Conservation (phyloP, 176 grass and related monocot species). For the Chloris gayana region DNA sequence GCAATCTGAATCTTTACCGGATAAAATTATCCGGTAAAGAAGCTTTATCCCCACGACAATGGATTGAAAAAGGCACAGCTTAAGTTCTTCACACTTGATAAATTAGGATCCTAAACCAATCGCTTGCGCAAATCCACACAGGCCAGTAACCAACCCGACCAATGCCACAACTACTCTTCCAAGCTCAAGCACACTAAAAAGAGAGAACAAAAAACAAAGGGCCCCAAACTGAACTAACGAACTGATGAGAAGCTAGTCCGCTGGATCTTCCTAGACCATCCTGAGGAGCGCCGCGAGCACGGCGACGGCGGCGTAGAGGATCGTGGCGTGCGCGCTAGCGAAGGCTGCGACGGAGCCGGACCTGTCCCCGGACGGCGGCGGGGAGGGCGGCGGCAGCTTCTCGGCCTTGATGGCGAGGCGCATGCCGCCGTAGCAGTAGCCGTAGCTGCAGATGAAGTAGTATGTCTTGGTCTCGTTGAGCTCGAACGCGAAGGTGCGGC, state of each 20-base stretch:
- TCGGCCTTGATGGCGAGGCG: conserved; percentile 70
- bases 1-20: background rate
- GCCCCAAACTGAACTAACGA: conserved; percentile 17
- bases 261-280: conserved; percentile 22
- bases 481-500: conserved; percentile 84
- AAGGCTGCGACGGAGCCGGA: conserved; percentile 31
- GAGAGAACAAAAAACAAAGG: background rate
- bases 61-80: background rate
- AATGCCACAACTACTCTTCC: background rate
- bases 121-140: conserved; percentile 42
- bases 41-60: background rate
- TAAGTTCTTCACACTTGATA: conserved; percentile 34
- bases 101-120: conserved; percentile 27
- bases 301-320: conserved; percentile 41
- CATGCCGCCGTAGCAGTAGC: conserved; percentile 93
- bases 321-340: background rate
- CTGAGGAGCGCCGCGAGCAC: conserved; percentile 43
- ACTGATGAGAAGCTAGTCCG: too few relatives aligned
- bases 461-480: conserved; percentile 94
- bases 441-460: conserved; percentile 99
- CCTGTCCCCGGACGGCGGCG: conserved; percentile 34
- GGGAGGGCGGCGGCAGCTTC: conserved; percentile 64
- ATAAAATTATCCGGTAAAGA: background rate
- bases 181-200: background rate
- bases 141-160: conserved; percentile 4